These are phyloP conservation scores for Talaromyces sp. DNA, from an alignment of 2,329 filamentous ascomycete genomes.

Conservation along the genomic window DNA sequence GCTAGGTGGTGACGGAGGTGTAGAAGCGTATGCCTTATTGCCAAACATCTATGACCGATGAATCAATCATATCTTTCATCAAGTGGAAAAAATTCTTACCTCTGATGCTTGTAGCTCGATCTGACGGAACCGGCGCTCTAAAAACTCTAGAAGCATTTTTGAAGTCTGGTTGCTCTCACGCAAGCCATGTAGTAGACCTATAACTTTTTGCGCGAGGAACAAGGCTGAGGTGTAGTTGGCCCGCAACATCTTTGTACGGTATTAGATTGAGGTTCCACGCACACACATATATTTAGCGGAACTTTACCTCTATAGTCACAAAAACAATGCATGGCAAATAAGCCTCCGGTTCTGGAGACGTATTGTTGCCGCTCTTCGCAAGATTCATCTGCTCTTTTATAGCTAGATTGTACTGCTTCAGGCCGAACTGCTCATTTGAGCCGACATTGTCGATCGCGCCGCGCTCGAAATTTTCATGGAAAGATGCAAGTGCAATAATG, in stretches of 20 bases:
- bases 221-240: slow-evolving; percentile 5
- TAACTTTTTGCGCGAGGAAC: slow-evolving; percentile 1
- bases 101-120: slow-evolving; percentile 6
- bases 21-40: neutral
- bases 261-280: neutral
- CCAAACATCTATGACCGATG: neutral
- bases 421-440: neutral
- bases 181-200: neutral
- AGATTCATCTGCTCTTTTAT: slow-evolving; percentile 9
- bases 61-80: neutral
- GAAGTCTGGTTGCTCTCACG: neutral
- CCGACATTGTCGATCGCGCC: neutral
- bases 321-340: slow-evolving; percentile 10
- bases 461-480: slow-evolving; percentile 12
- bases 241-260: slow-evolving; percentile 1
- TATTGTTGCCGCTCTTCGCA: neutral
- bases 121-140: slow-evolving; percentile 2
- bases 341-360: neutral
- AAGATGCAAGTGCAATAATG: slow-evolving; percentile 9
- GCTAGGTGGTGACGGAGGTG: neutral
- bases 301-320: slow-evolving; percentile 9
- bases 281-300: neutral
- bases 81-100: neutral
- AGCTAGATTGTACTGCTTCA: slow-evolving; percentile 13
- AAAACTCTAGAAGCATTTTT: neutral